Percentiles rank a stretch among this genome's conserved stretches.
phyloP scores from a whole-genome alignment of 345 rosid genomes.

The Anastatica hierochuntica region DNA sequence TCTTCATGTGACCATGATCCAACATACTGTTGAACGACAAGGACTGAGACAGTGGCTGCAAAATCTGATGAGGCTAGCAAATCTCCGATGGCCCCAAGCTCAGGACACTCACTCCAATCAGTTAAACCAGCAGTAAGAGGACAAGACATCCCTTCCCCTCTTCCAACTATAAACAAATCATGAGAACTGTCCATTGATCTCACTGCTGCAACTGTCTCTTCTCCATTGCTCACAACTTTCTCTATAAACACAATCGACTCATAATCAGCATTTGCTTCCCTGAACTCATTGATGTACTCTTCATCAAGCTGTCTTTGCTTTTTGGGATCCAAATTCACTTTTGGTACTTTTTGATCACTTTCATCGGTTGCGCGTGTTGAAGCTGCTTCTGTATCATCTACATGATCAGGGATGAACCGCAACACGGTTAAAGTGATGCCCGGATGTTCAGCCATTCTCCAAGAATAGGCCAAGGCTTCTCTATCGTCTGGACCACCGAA shows the following conservation, averaged over 20 bases:
- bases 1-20: slow-evolving; percentile 32
- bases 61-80: slow-evolving; percentile 89
- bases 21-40: slow-evolving; percentile 71
- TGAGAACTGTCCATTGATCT: slow-evolving; percentile 58
- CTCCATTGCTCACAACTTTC: slow-evolving; percentile 61
- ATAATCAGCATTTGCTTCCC: slow-evolving; percentile 27
- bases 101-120: slow-evolving; percentile 99
- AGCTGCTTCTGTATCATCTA: slow-evolving; percentile 24
- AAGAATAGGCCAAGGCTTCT: slow-evolving; percentile 71
- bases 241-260: slow-evolving; percentile 43
- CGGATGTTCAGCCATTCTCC: slow-evolving; percentile 75
- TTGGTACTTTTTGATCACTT: slow-evolving; percentile 11
- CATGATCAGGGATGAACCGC: slow-evolving; percentile 38
- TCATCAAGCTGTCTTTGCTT: slow-evolving; percentile 49
- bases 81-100: slow-evolving; percentile 93
- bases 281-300: slow-evolving; percentile 44
- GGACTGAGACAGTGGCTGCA: slow-evolving; percentile 65
- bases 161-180: slow-evolving; percentile 79
- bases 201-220: slow-evolving; percentile 68
- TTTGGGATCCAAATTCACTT: slow-evolving; percentile 21
- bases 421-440: slow-evolving; percentile 51
- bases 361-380: neutral
- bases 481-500: slow-evolving; percentile 86
- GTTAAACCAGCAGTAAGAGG: slow-evolving; percentile 82
- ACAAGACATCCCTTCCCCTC: slow-evolving; percentile 70